Evolutionary conservation across 768 basidiomycete species (phyloP), one percentile per base, ranked within the genome.

Genomic region (Obba rivulosa): DNA sequence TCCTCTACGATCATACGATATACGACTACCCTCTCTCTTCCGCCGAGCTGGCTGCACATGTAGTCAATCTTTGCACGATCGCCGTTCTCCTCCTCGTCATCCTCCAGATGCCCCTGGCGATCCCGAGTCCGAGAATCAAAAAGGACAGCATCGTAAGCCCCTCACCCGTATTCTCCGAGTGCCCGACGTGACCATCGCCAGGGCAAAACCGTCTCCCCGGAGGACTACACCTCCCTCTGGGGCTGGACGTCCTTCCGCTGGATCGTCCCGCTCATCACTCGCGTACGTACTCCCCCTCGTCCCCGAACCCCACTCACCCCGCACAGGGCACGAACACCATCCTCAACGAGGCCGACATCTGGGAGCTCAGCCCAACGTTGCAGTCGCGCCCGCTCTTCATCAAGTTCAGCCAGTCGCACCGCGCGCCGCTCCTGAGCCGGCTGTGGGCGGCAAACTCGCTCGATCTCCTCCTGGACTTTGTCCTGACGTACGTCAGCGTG

Each of bases 201-300:
- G 82, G 81, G 80, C 7, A 59, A 60, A 16, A 65, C 72, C 3
- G 65, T 83, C n/a, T 76, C 80, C 2, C 85, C 81, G 0, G 89
- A 92, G 59, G 88, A 91, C 55, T 90, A 89, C 58, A 81, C 83
- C 0, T 69, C 80, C 1, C 71, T 92, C 13, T 79, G 77, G 68
- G 75, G 77, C 35, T 89, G 88, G 88, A 65, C 79, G 0, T 79
- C 84, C 1, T 89, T 88, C 56, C 67, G 59, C 31, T 91, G 88
- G 86, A 70, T 89, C 24, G 73, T 78, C 39, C 85, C 85, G 2
- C 71, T 88, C 3, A 70, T 89, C 37, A 63, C 66, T 57, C 72
- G 71, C 2, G 73, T 78, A 52, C 21, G 68, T 60, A 42, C 41
- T 36, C 24, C n/a, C n/a, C n/a, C 66, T 57, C 72, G 71, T 2